Evolutionary conservation across 75 land plant species (phyloP), one percentile per base, ranked within the genome.

Genomic region (Pinus albicaulis): DNA sequence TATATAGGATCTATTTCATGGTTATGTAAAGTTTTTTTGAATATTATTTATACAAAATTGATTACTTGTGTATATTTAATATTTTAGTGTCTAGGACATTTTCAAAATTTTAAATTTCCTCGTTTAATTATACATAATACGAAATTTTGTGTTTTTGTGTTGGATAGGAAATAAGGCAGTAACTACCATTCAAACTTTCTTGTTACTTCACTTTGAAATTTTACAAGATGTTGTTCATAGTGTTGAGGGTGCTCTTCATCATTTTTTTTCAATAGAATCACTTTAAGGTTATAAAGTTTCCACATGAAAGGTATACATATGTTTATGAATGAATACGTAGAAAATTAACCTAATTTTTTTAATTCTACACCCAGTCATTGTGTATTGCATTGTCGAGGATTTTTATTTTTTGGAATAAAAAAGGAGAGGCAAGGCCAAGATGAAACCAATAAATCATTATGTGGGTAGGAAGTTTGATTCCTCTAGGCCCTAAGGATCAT

Each of bases 241-340:
- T 36, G 86, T 97, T 78, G 99, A 97, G 77, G 98, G 94, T 92
- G 99, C 99, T 7, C 88, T 97, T 64, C 92, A 56, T 73, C 79
- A 92, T 41, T 94, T 85, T 82, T 89, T 93, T 55, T 87, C 93
- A 23, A 89, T 95, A 76, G 99, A 94, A 75, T 82, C 92, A 59
- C 84, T 94, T 75, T 95, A 94, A 83, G 95, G 90, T 25, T 96
- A 94, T 72, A 91, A 86, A 76, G 36, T 93, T 56, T 77, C 93
- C 55, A 56, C 91, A 72, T 91, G 92, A 36, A 97, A 97, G 98
- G 99, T 97, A 82, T 22, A 13, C 60, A 24, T 20, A 17, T 17
- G 22, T 17, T 58, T 59, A 60, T 74, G 13, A 17, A 57, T 0
- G 24, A 58, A 34, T 62, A 23, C 23, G 24, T 59, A 3, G 22